Conservation (phyloP, 129 eudicot species). For the Flaveria ramosissima region DNA sequence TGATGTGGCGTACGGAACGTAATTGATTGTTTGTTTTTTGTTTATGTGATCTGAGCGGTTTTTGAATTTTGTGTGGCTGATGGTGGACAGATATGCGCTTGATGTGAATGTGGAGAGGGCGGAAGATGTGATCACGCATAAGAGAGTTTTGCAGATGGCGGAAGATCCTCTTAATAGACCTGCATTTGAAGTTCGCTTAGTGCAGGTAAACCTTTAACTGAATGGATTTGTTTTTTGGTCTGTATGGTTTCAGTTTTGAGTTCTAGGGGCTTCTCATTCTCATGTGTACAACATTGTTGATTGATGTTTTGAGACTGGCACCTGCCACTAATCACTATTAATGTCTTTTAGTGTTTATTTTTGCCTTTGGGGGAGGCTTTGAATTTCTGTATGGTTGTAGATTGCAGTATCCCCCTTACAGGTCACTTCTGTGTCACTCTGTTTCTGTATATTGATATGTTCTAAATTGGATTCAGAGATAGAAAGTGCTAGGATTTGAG, state of each 20-base stretch:
- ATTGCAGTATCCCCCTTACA: background rate
- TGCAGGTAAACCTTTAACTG: constrained; percentile 48
- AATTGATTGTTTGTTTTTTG: background rate
- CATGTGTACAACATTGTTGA: background rate
- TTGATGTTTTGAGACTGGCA: background rate
- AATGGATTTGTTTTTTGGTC: background rate
- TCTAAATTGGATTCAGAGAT: background rate
- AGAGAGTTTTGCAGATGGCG: constrained; percentile 61
- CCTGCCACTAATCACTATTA: background rate
- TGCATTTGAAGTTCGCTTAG: constrained; percentile 68
- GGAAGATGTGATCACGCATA: constrained; percentile 79
- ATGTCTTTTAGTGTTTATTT: background rate
- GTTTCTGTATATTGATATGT: background rate
- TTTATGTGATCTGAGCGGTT: constrained; percentile 4
- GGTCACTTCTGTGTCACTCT: background rate
- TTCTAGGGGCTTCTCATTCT: background rate
- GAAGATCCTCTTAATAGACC: constrained; percentile 60
- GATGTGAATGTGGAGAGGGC: constrained; percentile 87
- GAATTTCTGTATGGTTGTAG: background rate
- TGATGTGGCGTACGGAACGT: constrained; percentile 2
- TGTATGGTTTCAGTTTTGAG: background rate
- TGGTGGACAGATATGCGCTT: constrained; percentile 63
- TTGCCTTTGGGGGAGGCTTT: no score
- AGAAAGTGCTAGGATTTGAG: constrained; percentile 8
- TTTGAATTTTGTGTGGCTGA: background rate